A percentile compares a stretch with the other conserved stretches of the same genome.
Evolutionary conservation across 1,284 basidiomycete species (phyloP).

Genomic region (Cryptococcus floricola): DNA sequence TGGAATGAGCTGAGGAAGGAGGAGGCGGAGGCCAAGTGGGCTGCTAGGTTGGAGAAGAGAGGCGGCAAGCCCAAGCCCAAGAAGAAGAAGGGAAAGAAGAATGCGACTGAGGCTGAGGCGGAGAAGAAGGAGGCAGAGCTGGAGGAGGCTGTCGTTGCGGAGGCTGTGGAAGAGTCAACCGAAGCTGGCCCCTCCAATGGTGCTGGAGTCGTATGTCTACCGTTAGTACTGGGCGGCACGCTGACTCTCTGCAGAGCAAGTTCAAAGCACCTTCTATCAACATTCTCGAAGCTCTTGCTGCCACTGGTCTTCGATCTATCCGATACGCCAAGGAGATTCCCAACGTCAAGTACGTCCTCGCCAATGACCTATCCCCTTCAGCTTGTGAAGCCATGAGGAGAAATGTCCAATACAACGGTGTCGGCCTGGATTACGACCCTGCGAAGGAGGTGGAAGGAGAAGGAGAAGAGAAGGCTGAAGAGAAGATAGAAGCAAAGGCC

Average conservation of each 20-base stretch:
- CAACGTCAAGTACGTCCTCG: slow-evolving; percentile 82
- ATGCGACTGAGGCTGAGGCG: slow-evolving; percentile 4
- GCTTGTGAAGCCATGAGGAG: slow-evolving; percentile 82
- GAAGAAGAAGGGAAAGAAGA: slow-evolving; percentile 17
- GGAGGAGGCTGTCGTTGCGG: slow-evolving; percentile 4
- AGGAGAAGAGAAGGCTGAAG: neutral
- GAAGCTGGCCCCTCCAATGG: slow-evolving; percentile 21
- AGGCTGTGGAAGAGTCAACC: neutral
- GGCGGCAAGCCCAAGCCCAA: slow-evolving; percentile 19
- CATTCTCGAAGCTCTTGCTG: slow-evolving; percentile 90
- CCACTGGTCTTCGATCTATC: slow-evolving; percentile 91
- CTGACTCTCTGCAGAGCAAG: slow-evolving; percentile 6
- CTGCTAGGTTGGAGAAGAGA: slow-evolving; percentile 46
- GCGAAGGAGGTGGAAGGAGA: neutral
- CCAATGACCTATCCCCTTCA: slow-evolving; percentile 83
- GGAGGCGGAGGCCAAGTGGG: slow-evolving; percentile 56
- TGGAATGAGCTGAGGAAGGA: slow-evolving; percentile 63
- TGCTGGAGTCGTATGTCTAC: neutral
- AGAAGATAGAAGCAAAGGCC: slow-evolving; percentile 1
- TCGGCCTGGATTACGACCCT: slow-evolving; percentile 50
- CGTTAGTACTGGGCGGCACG: too few relatives aligned
- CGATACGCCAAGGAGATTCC: slow-evolving; percentile 98
- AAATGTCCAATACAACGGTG: slow-evolving; percentile 84
- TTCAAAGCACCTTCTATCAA: slow-evolving; percentile 63
- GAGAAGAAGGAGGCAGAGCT: slow-evolving; percentile 21